A percentile compares a stretch with the other conserved stretches of the same genome.
Evolutionary conservation across 495 filamentous ascomycete genomes (phyloP).

Genomic region (Podospora tetraspora): DNA sequence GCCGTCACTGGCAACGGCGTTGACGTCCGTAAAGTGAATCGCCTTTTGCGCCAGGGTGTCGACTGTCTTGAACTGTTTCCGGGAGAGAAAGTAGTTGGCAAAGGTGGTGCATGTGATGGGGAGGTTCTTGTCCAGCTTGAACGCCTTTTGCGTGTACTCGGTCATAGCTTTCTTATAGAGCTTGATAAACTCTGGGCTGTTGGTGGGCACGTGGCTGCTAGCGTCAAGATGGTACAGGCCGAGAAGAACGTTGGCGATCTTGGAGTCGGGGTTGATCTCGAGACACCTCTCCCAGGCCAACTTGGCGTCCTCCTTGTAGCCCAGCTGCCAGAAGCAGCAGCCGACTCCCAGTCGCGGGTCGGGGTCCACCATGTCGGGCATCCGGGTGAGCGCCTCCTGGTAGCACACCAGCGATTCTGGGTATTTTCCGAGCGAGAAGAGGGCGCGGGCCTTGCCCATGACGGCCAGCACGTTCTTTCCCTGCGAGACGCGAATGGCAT

Average conservation of each 20-base stretch:
- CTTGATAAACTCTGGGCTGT: constrained; percentile 65
- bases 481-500: constrained; percentile 75
- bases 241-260: constrained; percentile 83
- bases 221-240: constrained; percentile 82
- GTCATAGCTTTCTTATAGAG: constrained; percentile 92
- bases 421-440: constrained; percentile 78
- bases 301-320: constrained; percentile 87
- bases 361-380: constrained; percentile 85
- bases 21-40: constrained; percentile 91
- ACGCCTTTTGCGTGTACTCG: constrained; percentile 85
- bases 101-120: constrained; percentile 88
- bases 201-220: constrained; percentile 71
- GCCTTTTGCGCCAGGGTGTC: constrained; percentile 86
- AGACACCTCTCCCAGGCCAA: constrained; percentile 82
- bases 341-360: constrained; percentile 94
- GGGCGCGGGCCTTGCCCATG: constrained; percentile 76
- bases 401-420: constrained; percentile 76
- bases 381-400: constrained; percentile 75
- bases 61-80: constrained; percentile 68
- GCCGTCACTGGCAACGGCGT: constrained; percentile 90
- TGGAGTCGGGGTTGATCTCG: constrained; percentile 81
- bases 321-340: constrained; percentile 91
- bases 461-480: constrained; percentile 85
- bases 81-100: constrained; percentile 77
- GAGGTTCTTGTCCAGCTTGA: constrained; percentile 90